Conservation (phyloP, 179 eudicot species). For the Gypsophila paniculata region DNA sequence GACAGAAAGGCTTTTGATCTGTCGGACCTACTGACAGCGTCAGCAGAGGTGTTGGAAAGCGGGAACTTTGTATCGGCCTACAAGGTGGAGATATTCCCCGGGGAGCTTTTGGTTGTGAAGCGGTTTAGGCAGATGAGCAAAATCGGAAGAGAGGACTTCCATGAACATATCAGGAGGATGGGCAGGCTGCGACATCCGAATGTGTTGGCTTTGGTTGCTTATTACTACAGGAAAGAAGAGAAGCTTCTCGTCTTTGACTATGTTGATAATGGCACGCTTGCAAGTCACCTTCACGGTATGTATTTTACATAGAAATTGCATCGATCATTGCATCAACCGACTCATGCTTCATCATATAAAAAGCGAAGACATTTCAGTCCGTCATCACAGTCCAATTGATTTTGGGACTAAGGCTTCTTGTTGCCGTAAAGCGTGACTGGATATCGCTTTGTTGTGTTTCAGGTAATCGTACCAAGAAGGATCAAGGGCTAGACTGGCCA, state of each 20-base stretch:
- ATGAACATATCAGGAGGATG: conserved; percentile 50
- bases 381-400: too few relatives aligned
- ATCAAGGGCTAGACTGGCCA: conserved; percentile 31
- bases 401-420: too few relatives aligned
- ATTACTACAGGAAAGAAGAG: conserved; percentile 71
- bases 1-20: conserved; percentile 56
- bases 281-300: conserved; percentile 74
- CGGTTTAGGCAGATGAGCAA: conserved; percentile 68
- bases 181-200: conserved; percentile 70
- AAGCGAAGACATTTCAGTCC: background rate
- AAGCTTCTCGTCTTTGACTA: conserved; percentile 68
- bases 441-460: conserved; percentile 18
- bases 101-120: conserved; percentile 56
- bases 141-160: conserved; percentile 58
- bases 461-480: conserved; percentile 28
- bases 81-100: conserved; percentile 54
- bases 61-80: conserved; percentile 79
- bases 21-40: conserved; percentile 57
- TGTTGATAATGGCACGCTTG: conserved; percentile 61
- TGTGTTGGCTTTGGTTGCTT: conserved; percentile 63
- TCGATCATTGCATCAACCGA: background rate
- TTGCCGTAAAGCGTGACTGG: background rate
- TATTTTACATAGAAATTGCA: too few relatives aligned
- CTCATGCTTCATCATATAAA: background rate
- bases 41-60: conserved; percentile 88